Base-by-base conservation (phyloP, 192 early-diverging fungal genomes). In the Coemansia aciculifera region DNA sequence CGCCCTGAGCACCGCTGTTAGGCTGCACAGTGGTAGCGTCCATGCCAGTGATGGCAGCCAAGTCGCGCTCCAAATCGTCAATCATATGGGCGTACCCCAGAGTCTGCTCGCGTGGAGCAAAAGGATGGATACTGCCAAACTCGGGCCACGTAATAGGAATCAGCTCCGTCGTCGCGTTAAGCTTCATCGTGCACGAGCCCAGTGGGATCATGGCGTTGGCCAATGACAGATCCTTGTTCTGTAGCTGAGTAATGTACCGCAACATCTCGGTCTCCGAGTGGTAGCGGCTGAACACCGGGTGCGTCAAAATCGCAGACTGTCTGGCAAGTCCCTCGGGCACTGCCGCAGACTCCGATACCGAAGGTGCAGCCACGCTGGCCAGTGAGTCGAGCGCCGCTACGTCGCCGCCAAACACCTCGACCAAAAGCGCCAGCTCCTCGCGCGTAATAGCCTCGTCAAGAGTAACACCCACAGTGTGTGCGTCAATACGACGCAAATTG, bases 141-240 rank as follows among this genome's bases (percentile, higher is more conserved):
- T 98, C 96, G 42, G 98, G 95, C 93, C 95, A 98, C 24, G 98
- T 98, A 51, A 99, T 90, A n/a, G 98, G 98, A 73, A 99, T 99
- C 93, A 99, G 97, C 86, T 99, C 95, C 23, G 94, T 94, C 43
- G 98, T 98, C 51, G 96, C 96, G 70, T 99, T 99, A 17, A 99
- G 87, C 89, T 99, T 98, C 98, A 99, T 99, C 64, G 98, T 99
- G 87, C 98, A 99, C 44, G 92, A 94, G 36, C 98, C 98, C 27
- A 99, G 87, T 52, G 98, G 94, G 67, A 99, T 99, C 98, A 99
- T 99, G 46, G 98, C 95, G 81, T 99, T 92, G 59, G 91, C 92
- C 59, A 99, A 85, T n/a, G 95, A 97, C 81, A 99, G 85, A 85
- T 99, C 98, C 89, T 97, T 98, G 87, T 89, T 92, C 85, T 97